Evolutionary conservation across 441 rosid genomes (phyloP), one percentile per base, ranked within the genome.

Genomic region (Aleurites moluccanus): DNA sequence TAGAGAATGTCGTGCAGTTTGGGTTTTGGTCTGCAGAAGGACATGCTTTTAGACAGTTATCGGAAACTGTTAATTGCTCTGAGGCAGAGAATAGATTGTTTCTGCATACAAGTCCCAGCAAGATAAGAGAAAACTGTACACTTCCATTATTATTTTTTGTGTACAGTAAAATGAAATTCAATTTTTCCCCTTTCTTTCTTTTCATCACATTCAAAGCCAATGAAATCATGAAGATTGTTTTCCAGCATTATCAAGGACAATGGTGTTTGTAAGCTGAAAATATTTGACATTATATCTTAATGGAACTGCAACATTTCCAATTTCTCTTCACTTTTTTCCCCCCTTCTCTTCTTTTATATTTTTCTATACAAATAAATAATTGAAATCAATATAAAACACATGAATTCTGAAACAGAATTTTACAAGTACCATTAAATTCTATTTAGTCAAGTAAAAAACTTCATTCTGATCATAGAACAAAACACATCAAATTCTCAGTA

Each of bases 111-210:
- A 65, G 75, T 66, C 86, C 60, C 27, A 77, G 89, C 83, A 76
- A 79, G 76, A 78, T 72, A n/a, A 78, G 74, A 25, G 75, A 55
- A 82, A 45, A 74, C 80, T 78, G 86, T 75, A 40, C 81, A 78
- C 83, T 73, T 45, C 75, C 57, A 73, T 76, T 64, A 50, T 64
- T 57, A 60, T 64, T 85, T n/a, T 81, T 77, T 78, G 80, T 90
- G 96, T 90, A 86, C 88, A 86, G 91, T 67, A 7, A 56, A 52
- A 2, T 16, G 9, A 18, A 7, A 50, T 73, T 63, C n/a, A 10
- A 13, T 44, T 70, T 47, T 25, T 33, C 64, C 27, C 9, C 20
- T 0, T 38, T 15, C 50, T 6, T 52, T 53, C 25, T 49, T 49
- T 64, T 52, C 23, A 30, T 68, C 30, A 57, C 70, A 40, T 63